Evolutionary conservation across 306 rosid species (phyloP), one percentile per base, ranked within the genome.

Genomic region (Quercus aquifolioides): DNA sequence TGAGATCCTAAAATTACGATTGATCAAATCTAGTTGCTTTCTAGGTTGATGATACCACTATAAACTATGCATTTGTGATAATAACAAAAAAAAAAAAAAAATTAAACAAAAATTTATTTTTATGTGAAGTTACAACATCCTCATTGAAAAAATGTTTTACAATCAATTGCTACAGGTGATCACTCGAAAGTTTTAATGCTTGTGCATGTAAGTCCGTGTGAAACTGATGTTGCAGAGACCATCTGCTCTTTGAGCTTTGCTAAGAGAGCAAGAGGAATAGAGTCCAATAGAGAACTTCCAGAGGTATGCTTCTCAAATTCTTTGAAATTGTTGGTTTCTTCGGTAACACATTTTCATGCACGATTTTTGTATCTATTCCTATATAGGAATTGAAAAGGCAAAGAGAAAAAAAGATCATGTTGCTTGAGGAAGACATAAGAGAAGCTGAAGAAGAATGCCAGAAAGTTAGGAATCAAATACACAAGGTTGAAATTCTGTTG

Each of bases 131-230:
- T 54, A 3, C 49, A 3, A 15, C 38, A n/a, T 21, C 55, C 33
- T 23, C 3, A 19, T 52, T 3, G 54, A 75, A 49, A 76, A 41
- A 74, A 73, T 55, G 41, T 52, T 78, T 80, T 74, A 26, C 79
- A 18, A 83, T 82, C 69, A 71, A 81, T 69, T 84, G 59, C 78
- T 82, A 19, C 74, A 94, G 99, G 97, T 74, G 86, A 91, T 41
- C 89, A 94, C 72, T 94, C 99, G 18, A 92, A 94, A 90, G 95
- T 91, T 58, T 85, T 94, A 86, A 92, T 94, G 99, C 92, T 94
- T 15, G 97, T 88, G 83, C 99, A 91, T 82, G 86, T 92, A 84
- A 92, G 97, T 78, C 95, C 97, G 10, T 88, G 87, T 38, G 95
- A 90, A 84, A 92, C 86, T 71, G 97, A 94, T 88, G 88, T 89